Evolutionary conservation across 768 basidiomycete genomes (phyloP).

Genomic region (Hericium rajendrae): DNA sequence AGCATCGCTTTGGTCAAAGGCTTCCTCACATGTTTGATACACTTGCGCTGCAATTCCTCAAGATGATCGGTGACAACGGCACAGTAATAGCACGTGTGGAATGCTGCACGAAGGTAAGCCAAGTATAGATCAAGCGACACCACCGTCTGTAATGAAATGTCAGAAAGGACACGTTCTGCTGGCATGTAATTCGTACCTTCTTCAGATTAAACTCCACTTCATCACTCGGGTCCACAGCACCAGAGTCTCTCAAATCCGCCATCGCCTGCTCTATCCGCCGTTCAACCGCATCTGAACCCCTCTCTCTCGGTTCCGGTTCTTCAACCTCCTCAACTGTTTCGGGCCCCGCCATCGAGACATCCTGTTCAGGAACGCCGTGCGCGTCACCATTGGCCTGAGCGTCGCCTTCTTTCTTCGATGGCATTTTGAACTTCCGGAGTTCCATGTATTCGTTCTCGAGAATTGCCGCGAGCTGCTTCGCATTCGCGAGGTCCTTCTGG

Average conservation of each 20-base stretch:
- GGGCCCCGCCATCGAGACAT: slow-evolving; percentile 12
- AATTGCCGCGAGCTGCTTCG: slow-evolving; percentile 57
- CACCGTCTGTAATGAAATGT: slow-evolving; percentile 39
- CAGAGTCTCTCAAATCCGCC: slow-evolving; percentile 59
- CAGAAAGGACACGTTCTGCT: slow-evolving; percentile 10
- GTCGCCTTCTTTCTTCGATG: slow-evolving; percentile 1
- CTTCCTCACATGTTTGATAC: slow-evolving; percentile 84
- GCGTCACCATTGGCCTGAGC: slow-evolving; percentile 10
- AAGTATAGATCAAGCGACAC: slow-evolving; percentile 88
- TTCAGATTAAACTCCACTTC: slow-evolving; percentile 58
- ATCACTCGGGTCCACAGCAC: slow-evolving; percentile 46
- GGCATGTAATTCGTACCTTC: slow-evolving; percentile 42
- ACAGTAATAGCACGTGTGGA: slow-evolving; percentile 97
- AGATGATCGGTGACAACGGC: slow-evolving; percentile 83
- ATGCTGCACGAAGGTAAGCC: slow-evolving; percentile 86
- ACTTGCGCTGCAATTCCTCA: slow-evolving; percentile 93
- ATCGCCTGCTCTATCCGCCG: slow-evolving; percentile 70
- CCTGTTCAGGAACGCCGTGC: slow-evolving; percentile 10
- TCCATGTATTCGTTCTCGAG: slow-evolving; percentile 62
- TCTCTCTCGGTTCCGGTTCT: slow-evolving; percentile 48
- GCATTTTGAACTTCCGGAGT: slow-evolving; percentile 35
- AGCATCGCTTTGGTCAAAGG: slow-evolving; percentile 51
- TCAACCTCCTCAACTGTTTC: slow-evolving; percentile 25
- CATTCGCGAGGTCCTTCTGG: slow-evolving; percentile 71
- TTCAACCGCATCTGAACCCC: slow-evolving; percentile 74